Evolutionary conservation across 2,329 filamentous ascomycete species (phyloP).

Genomic region (Colletotrichum nymphaeae): DNA sequence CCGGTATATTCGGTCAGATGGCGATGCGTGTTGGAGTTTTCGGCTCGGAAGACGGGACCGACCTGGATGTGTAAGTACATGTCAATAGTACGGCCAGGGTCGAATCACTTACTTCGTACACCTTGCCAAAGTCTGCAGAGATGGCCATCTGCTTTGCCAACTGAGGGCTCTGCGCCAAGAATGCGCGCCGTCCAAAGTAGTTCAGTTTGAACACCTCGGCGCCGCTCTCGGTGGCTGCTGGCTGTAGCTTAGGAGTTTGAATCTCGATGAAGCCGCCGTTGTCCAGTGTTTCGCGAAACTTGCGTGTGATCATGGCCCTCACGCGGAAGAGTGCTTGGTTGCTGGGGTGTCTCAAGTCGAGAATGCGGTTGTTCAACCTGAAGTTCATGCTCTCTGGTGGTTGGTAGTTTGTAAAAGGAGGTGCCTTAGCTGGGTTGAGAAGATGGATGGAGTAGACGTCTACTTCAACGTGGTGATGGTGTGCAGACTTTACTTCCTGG

Average conservation of each 20-base stretch:
- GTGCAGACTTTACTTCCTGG: conserved; percentile 79
- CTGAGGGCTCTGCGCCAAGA: conserved; percentile 91
- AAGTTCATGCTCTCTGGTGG: conserved; percentile 45
- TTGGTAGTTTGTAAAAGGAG: conserved; percentile 62
- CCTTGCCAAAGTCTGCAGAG: conserved; percentile 86
- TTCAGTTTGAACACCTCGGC: conserved; percentile 92
- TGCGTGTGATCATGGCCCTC: conserved; percentile 81
- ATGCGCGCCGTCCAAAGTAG: conserved; percentile 89
- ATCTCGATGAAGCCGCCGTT: conserved; percentile 88
- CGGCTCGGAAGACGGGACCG: conserved; percentile 90
- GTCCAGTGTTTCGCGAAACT: conserved; percentile 83
- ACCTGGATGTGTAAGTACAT: conserved; percentile 53
- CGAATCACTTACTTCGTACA: conserved; percentile 73
- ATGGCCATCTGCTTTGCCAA: conserved; percentile 94
- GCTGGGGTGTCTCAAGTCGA: conserved; percentile 86
- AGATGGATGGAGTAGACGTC: conserved; percentile 69
- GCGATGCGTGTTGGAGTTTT: conserved; percentile 95
- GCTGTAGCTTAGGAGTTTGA: conserved; percentile 92
- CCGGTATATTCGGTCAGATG: conserved; percentile 96
- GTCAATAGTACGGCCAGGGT: neutral
- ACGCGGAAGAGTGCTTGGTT: conserved; percentile 91
- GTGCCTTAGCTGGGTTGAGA: conserved; percentile 60
- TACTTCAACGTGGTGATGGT: conserved; percentile 81
- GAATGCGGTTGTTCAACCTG: conserved; percentile 64
- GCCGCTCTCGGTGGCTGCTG: conserved; percentile 89